A percentile compares a stretch with the other conserved stretches of the same genome.
Evolutionary conservation across 768 basidiomycete genomes (phyloP).

Genomic region (Sarcomyxa edulis): DNA sequence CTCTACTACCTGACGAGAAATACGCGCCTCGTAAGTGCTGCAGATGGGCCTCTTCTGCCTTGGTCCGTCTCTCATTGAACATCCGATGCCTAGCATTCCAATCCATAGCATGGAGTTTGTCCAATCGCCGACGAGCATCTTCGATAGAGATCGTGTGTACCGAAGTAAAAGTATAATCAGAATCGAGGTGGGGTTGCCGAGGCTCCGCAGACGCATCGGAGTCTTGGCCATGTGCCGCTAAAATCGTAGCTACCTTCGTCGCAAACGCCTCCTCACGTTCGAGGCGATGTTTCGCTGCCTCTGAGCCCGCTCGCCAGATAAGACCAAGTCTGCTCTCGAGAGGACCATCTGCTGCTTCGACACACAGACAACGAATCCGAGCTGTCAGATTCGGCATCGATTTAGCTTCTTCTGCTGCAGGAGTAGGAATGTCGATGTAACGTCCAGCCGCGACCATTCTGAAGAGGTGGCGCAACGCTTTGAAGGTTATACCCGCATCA

Average conservation of each 20-base stretch:
- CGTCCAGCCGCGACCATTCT: slow-evolving; percentile 46
- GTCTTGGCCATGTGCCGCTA: slow-evolving; percentile 30
- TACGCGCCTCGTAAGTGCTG: slow-evolving; percentile 38
- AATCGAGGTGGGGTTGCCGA: slow-evolving; percentile 25
- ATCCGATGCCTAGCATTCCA: slow-evolving; percentile 62
- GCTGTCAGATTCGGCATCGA: slow-evolving; percentile 58
- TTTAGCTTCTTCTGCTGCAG: slow-evolving; percentile 72
- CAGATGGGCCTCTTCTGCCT: slow-evolving; percentile 42
- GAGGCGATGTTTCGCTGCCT: slow-evolving; percentile 63
- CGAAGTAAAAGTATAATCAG: slow-evolving; percentile 59
- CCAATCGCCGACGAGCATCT: slow-evolving; percentile 67
- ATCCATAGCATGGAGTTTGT: slow-evolving; percentile 63
- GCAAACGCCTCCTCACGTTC: slow-evolving; percentile 79
- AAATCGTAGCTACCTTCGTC: slow-evolving; percentile 70
- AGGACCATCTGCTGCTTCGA: slow-evolving; percentile 82
- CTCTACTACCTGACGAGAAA: slow-evolving; percentile 21
- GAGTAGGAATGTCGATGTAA: slow-evolving; percentile 52
- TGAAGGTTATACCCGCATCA: slow-evolving; percentile 62
- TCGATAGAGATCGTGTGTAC: slow-evolving; percentile 63
- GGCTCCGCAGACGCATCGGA: slow-evolving; percentile 15
- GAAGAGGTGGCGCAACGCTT: slow-evolving; percentile 67
- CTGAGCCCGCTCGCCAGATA: slow-evolving; percentile 67
- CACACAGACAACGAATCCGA: slow-evolving; percentile 50
- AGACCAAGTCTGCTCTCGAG: slow-evolving; percentile 75
- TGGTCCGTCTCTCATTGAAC: slow-evolving; percentile 37